Conservation (phyloP, 257 asterid genomes). For the Phtheirospermum japonicum region DNA sequence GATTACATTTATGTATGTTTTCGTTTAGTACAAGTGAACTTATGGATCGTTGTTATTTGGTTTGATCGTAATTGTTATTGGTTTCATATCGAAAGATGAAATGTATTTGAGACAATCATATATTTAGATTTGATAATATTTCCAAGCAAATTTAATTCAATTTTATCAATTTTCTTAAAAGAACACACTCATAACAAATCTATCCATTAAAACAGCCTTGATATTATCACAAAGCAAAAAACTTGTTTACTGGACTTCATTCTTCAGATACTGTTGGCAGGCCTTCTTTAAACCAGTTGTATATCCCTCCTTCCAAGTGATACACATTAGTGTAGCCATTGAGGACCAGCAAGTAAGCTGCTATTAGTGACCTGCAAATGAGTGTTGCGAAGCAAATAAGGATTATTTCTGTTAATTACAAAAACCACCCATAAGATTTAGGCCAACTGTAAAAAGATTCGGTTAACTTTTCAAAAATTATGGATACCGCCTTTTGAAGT, state of each 20-base stretch:
- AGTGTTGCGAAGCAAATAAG: conserved; percentile 23
- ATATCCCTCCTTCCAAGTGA: conserved; percentile 89
- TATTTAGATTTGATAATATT: too few species aligned
- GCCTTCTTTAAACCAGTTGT: conserved; percentile 70
- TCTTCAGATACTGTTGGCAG: conserved; percentile 76
- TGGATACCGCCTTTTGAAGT: background rate
- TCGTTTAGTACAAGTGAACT: too few species aligned
- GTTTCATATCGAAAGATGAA: too few species aligned
- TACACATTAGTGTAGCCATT: conserved; percentile 75
- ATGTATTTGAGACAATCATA: too few species aligned
- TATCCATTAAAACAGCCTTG: background rate
- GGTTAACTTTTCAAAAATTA: background rate
- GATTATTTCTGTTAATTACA: conserved; percentile 12
- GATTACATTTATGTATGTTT: too few species aligned
- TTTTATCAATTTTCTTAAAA: too few species aligned
- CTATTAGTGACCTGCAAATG: conserved; percentile 87
- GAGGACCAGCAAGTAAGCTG: conserved; percentile 89
- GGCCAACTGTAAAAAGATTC: too few species aligned
- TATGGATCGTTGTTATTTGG: too few species aligned
- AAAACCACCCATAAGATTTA: background rate
- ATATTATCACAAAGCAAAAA: background rate
- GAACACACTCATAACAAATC: background rate
- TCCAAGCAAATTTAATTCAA: too few species aligned
- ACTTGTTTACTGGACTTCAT: too few species aligned
- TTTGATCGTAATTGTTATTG: too few species aligned